Conservation (phyloP, 2,329 filamentous ascomycete species). For the Aspergillus candidus region DNA sequence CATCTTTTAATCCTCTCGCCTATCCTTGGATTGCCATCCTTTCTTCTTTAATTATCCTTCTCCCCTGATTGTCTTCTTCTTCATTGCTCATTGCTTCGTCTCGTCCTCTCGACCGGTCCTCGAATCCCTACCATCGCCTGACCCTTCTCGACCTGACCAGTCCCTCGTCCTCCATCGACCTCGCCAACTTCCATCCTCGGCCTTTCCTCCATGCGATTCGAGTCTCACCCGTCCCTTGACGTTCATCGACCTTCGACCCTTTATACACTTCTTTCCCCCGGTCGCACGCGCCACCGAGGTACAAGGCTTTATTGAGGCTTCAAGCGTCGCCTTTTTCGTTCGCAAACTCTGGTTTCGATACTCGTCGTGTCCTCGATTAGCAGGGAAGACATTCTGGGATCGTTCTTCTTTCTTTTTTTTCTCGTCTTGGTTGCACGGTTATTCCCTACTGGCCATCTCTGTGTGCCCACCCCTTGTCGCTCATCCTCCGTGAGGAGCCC, state of each 20-base stretch:
- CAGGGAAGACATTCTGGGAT: neutral
- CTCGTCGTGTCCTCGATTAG: neutral
- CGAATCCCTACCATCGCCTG: neutral
- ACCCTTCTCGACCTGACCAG: neutral
- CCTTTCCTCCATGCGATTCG: slow-evolving; percentile 19
- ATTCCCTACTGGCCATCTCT: neutral
- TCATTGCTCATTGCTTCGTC: neutral
- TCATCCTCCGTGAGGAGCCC: neutral
- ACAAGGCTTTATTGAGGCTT: slow-evolving; percentile 9
- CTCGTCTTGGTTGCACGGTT: neutral
- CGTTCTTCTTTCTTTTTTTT: neutral
- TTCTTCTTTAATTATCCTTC: slow-evolving; percentile 4
- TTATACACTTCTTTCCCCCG: slow-evolving; percentile 17
- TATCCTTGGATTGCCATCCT: neutral
- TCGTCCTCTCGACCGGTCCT: neutral
- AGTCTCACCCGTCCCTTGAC: slow-evolving; percentile 14
- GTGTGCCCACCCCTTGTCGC: neutral
- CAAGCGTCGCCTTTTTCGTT: slow-evolving; percentile 1
- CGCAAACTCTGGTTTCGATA: neutral
- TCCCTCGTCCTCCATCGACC: neutral
- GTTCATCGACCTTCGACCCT: slow-evolving; percentile 16
- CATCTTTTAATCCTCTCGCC: neutral
- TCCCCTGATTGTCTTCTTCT: slow-evolving; percentile 2
- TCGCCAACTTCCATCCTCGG: neutral
- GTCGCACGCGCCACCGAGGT: slow-evolving; percentile 21